Evolutionary conservation across 768 basidiomycete species (phyloP).

Genomic region (Calocera viscosa): DNA sequence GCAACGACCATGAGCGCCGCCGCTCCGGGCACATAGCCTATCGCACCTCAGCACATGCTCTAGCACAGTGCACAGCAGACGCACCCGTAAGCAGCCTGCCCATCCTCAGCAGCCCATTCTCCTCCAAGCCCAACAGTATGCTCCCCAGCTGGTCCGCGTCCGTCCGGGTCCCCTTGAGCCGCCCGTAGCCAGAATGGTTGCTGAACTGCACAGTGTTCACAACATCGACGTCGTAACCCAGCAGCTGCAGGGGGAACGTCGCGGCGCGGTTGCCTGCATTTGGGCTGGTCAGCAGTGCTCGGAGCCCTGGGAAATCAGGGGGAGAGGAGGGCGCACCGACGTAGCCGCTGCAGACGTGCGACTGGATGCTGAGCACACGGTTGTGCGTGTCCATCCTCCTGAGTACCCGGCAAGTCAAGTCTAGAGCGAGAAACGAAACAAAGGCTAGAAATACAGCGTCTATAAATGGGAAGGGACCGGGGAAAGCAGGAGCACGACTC

Average conservation of each 20-base stretch:
- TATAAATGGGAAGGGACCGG: background rate
- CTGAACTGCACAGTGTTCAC: slow-evolving; percentile 91
- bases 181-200: slow-evolving; percentile 85
- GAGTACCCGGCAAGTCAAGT: background rate
- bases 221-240: slow-evolving; percentile 95
- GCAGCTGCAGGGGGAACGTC: slow-evolving; percentile 43
- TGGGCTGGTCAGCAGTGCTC: background rate
- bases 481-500: background rate
- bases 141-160: slow-evolving; percentile 60
- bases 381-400: slow-evolving; percentile 9
- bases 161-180: slow-evolving; percentile 66
- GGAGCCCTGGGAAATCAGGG: slow-evolving; percentile 45
- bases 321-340: slow-evolving; percentile 57
- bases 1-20: slow-evolving; percentile 59
- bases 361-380: slow-evolving; percentile 79
- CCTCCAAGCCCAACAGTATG: slow-evolving; percentile 61
- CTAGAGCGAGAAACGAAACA: background rate
- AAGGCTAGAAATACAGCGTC: slow-evolving; percentile 9
- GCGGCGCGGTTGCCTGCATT: slow-evolving; percentile 40
- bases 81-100: slow-evolving; percentile 68
- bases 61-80: slow-evolving; percentile 12
- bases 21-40: slow-evolving; percentile 81
- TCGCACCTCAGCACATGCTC: background rate
- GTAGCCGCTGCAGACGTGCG: slow-evolving; percentile 87
- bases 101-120: slow-evolving; percentile 61